phyloP scores from a whole-genome alignment of 768 basidiomycete genomes.

The Mycena capillaripes region DNA sequence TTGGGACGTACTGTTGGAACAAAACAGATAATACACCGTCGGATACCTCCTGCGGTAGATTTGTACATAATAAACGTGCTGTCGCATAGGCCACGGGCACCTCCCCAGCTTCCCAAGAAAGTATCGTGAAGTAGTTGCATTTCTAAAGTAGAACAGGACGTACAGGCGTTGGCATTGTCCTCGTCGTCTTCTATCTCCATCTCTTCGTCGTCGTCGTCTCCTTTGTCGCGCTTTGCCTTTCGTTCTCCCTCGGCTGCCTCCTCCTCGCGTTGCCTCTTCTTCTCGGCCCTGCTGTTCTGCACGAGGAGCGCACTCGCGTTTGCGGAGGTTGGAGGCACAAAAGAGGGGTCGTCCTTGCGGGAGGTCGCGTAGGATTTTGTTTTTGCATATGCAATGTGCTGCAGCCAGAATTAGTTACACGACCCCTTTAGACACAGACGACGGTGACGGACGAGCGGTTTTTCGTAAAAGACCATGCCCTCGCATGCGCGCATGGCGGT shows the following conservation, averaged over 20 bases:
- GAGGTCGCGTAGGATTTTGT: slow-evolving; percentile 89
- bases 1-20: slow-evolving; percentile 87
- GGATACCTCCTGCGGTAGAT: slow-evolving; percentile 92
- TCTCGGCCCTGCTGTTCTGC: slow-evolving; percentile 57
- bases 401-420: slow-evolving; percentile 27
- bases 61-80: slow-evolving; percentile 80
- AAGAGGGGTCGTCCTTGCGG: slow-evolving; percentile 83
- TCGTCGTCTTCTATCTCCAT: slow-evolving; percentile 96
- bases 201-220: slow-evolving; percentile 85
- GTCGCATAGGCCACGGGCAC: slow-evolving; percentile 70
- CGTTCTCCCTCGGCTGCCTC: slow-evolving; percentile 67
- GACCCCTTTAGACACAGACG: neutral
- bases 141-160: slow-evolving; percentile 48
- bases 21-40: slow-evolving; percentile 88
- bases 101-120: slow-evolving; percentile 50
- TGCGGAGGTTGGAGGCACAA: slow-evolving; percentile 78
- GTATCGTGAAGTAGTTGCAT: slow-evolving; percentile 47
- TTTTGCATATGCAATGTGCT: slow-evolving; percentile 95
- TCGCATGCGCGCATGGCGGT: slow-evolving; percentile 94
- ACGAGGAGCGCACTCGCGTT: slow-evolving; percentile 65
- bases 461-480: slow-evolving; percentile 94
- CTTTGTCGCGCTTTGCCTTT: slow-evolving; percentile 77
- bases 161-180: slow-evolving; percentile 60
- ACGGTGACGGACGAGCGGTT: slow-evolving; percentile 79
- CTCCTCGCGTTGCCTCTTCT: slow-evolving; percentile 80